Conservation (phyloP, 2,329 filamentous ascomycete genomes). For the Trichoderma aggressivum region DNA sequence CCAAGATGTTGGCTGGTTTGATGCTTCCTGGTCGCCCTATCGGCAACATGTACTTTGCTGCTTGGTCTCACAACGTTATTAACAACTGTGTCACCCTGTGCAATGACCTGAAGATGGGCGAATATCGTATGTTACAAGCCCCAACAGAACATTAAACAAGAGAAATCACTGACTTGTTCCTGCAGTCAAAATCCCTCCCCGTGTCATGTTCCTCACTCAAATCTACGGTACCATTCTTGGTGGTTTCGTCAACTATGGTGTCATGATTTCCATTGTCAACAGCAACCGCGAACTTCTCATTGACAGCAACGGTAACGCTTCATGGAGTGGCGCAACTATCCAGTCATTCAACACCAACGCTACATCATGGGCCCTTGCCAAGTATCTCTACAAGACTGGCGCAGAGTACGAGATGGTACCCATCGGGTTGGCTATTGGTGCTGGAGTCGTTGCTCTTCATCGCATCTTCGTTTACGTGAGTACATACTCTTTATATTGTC, state of each 20-base stretch:
- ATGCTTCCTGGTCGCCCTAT: conserved; percentile 49
- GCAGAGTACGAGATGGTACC: conserved; percentile 47
- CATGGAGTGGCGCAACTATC: conserved; percentile 52
- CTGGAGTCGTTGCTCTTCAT: conserved; percentile 42
- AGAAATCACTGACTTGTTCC: conserved; percentile 22
- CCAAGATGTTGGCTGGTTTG: conserved; percentile 54
- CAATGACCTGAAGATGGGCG: conserved; percentile 55
- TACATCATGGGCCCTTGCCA: conserved; percentile 49
- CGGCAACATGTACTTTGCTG: conserved; percentile 57
- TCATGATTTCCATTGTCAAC: conserved; percentile 53
- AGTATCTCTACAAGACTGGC: conserved; percentile 49
- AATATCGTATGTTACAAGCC: conserved; percentile 46
- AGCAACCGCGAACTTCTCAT: conserved; percentile 46
- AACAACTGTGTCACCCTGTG: conserved; percentile 47
- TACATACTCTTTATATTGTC: conserved; percentile 2
- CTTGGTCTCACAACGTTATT: conserved; percentile 58
- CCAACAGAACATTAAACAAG: rapidly evolving
- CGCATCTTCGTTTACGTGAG: conserved; percentile 41
- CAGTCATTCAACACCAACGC: conserved; percentile 49
- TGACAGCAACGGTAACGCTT: conserved; percentile 43
- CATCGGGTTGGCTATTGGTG: conserved; percentile 48
- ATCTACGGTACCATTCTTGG: conserved; percentile 54
- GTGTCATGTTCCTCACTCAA: conserved; percentile 54
- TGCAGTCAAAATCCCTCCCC: conserved; percentile 53
- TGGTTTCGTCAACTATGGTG: conserved; percentile 51